These are phyloP conservation scores for Neophaeococcomyces mojaviensis DNA, from an alignment of 2,329 filamentous ascomycete genomes.

Conservation along the genomic window DNA sequence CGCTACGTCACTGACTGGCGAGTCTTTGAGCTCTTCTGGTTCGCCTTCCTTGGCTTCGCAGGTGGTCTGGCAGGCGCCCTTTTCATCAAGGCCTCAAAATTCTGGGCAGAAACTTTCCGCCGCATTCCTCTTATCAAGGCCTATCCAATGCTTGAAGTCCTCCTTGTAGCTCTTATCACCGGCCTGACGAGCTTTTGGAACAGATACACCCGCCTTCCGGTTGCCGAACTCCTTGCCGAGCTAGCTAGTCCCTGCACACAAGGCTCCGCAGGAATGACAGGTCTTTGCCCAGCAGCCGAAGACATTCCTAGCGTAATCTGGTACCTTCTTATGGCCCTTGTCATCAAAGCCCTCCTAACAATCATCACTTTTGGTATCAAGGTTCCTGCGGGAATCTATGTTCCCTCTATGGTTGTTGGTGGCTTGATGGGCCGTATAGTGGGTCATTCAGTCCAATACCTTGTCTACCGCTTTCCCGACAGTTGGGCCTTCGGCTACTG, in stretches of 20 bases:
- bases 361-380: slow-evolving; percentile 93
- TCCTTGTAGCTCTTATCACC: slow-evolving; percentile 77
- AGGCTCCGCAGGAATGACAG: slow-evolving; percentile 55
- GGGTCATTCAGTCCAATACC: slow-evolving; percentile 76
- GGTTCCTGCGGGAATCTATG: slow-evolving; percentile 92
- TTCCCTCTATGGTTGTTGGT: slow-evolving; percentile 97
- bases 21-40: slow-evolving; percentile 79
- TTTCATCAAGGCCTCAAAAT: slow-evolving; percentile 90
- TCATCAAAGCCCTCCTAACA: slow-evolving; percentile 84
- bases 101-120: slow-evolving; percentile 85
- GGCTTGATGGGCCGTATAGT: slow-evolving; percentile 83
- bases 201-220: slow-evolving; percentile 75
- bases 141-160: slow-evolving; percentile 77
- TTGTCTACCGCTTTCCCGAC: slow-evolving; percentile 65
- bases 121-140: slow-evolving; percentile 72
- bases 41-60: slow-evolving; percentile 76
- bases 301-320: slow-evolving; percentile 71
- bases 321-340: slow-evolving; percentile 67
- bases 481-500: slow-evolving; percentile 37
- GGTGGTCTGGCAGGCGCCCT: slow-evolving; percentile 79
- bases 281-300: slow-evolving; percentile 62
- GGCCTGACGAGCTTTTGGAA: slow-evolving; percentile 91
- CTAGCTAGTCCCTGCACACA: slow-evolving; percentile 75
- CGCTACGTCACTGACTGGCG: slow-evolving; percentile 87
- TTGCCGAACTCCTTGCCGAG: slow-evolving; percentile 84